Conservation (phyloP, 2,329 filamentous ascomycete species). For the Hypoxylon sp. region DNA sequence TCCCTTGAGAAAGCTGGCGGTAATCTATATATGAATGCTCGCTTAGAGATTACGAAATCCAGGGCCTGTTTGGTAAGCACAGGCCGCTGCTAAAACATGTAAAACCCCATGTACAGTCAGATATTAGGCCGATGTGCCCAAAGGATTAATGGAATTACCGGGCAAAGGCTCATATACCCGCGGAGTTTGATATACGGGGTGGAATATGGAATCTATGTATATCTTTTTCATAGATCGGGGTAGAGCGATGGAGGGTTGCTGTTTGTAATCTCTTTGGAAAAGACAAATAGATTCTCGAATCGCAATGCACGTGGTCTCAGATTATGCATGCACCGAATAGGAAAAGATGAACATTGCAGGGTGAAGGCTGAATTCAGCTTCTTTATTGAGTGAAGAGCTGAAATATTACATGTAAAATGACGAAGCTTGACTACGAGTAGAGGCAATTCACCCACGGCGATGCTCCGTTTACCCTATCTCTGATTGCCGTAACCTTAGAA, state of each 20-base stretch:
- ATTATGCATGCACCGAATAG: neutral
- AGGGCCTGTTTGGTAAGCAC: neutral
- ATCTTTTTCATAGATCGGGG: neutral
- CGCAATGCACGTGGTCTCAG: conserved; percentile 1
- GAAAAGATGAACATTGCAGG: conserved; percentile 3
- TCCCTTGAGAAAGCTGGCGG: neutral
- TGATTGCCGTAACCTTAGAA: neutral
- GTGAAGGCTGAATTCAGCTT: conserved; percentile 7
- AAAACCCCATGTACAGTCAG: conserved; percentile 11
- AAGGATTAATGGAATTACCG: conserved; percentile 7
- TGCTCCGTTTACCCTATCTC: neutral
- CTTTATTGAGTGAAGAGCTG: neutral
- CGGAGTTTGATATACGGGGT: neutral
- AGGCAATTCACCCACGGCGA: no score
- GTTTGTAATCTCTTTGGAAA: conserved; percentile 5
- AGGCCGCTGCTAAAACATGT: no score
- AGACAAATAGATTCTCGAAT: conserved; percentile 5
- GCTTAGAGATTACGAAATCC: neutral
- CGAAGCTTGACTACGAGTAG: neutral
- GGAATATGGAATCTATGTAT: neutral
- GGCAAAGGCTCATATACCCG: conserved; percentile 3
- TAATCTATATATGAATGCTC: neutral
- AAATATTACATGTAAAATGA: neutral
- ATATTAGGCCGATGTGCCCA: neutral
- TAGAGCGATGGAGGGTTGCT: neutral